Evolutionary conservation across 495 filamentous ascomycete genomes (phyloP).

Genomic region (Hypoxylon crocopeplum): DNA sequence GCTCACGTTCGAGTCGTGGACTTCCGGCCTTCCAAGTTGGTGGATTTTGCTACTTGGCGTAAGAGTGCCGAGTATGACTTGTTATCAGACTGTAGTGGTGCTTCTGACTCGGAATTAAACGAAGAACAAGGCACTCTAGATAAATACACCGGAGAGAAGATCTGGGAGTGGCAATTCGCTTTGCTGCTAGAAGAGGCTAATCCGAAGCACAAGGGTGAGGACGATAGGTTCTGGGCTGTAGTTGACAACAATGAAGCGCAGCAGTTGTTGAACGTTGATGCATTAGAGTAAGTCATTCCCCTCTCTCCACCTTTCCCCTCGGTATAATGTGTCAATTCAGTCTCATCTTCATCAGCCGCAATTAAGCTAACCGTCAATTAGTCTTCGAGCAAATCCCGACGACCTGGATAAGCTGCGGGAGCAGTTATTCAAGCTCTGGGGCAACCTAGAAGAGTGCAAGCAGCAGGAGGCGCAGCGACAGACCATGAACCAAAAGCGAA

Average conservation of each 20-base stretch:
- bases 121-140: constrained; percentile 29
- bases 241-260: constrained; percentile 71
- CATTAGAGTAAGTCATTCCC: constrained; percentile 65
- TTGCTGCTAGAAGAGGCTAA: constrained; percentile 71
- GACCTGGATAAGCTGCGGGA: constrained; percentile 64
- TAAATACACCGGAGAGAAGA: constrained; percentile 33
- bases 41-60: constrained; percentile 71
- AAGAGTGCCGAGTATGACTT: constrained; percentile 53
- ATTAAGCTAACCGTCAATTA: constrained; percentile 31
- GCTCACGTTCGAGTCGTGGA: constrained; percentile 77
- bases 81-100: constrained; percentile 51
- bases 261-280: constrained; percentile 68
- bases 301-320: not conserved
- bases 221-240: constrained; percentile 63
- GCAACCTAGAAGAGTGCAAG: constrained; percentile 79
- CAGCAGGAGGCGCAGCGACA: constrained; percentile 23
- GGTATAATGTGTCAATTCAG: no score
- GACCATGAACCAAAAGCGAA: constrained; percentile 26
- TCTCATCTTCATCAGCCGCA: not conserved
- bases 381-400: constrained; percentile 58
- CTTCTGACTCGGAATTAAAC: constrained; percentile 44
- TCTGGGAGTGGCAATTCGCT: constrained; percentile 83
- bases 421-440: constrained; percentile 84
- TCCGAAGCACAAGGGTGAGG: constrained; percentile 37
- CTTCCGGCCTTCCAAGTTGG: constrained; percentile 74